Evolutionary conservation across 306 rosid species (phyloP), one percentile per base, ranked within the genome.

Genomic region (Trichosanthes cucumerina): DNA sequence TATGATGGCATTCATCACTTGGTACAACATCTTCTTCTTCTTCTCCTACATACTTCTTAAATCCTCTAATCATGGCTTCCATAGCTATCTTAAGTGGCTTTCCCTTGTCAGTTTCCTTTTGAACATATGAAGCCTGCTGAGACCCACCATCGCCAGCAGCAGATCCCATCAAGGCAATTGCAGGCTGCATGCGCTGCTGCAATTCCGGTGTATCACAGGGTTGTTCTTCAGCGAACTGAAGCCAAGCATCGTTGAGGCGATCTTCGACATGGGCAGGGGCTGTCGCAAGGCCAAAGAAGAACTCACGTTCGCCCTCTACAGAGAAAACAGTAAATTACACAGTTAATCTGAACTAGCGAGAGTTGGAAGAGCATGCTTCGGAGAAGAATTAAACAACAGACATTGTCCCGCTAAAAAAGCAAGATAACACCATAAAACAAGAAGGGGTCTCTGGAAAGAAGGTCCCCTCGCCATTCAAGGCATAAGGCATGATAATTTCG

Each of bases 251-350:
- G 80, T 95, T 63, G 58, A 92, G 93, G 80, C 80, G 87, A 38
- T 95, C 98, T 78, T 95, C 98, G 77, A 92, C 98, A 78, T 95
- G 98, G 44, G 98, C 97, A 8, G 98, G 98, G 28, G 97, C 98
- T 6, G 97, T 95, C 1, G 97, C 98, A 78, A 95, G 72, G 69
- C 98, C 97, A 75, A 95, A 95, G 91, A 95, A 92, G 82, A 95
- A 95, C 39, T 76, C 89, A 62, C 80, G 80, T 73, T 80, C 90
- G 19, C 82, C 89, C 65, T 89, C 97, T 92, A 69, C 28, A 28
- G 26, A 21, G 54, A 52, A 14, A 76, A 59, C 26, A 43, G 28
- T 46, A 38, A 12, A 58, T 3, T 41, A 4, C 12, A 70, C 7
- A 70, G 3, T 43, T 2, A 70, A 44, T 44, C 76, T 70, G 1